A percentile compares a stretch with the other conserved stretches of the same genome.
phyloP scores from a whole-genome alignment of 208 protist genomes.

The Sergeia podlipaevii region DNA sequence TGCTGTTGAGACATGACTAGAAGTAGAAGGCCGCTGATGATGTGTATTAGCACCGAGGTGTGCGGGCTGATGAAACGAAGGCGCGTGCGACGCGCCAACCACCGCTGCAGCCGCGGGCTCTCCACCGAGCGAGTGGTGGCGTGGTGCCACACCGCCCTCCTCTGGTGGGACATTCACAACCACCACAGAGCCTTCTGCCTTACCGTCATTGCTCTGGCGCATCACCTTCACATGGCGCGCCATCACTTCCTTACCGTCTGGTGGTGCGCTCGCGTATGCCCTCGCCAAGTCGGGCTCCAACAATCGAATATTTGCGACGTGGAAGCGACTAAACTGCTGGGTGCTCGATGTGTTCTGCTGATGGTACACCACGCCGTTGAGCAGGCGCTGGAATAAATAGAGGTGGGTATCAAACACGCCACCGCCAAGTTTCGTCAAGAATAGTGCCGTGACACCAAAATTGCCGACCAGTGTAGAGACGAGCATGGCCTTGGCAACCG shows the following conservation, averaged over 20 bases:
- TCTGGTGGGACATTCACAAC: conserved; percentile 46
- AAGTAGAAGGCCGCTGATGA: no score
- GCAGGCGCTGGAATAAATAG: conserved; percentile 77
- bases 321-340: conserved; percentile 46
- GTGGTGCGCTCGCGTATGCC: conserved; percentile 24
- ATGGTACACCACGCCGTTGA: conserved; percentile 52
- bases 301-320: conserved; percentile 62
- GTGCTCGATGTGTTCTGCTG: conserved; percentile 25
- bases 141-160: conserved; percentile 48
- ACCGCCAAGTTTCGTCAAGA: conserved; percentile 67
- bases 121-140: background rate
- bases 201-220: conserved; percentile 53
- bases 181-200: conserved; percentile 41
- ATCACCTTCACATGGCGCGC: conserved; percentile 51
- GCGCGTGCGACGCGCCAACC: background rate
- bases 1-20: no score
- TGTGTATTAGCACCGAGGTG: no score
- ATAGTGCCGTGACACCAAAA: conserved; percentile 77
- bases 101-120: background rate
- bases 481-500: conserved; percentile 71
- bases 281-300: conserved; percentile 60
- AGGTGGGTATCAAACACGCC: conserved; percentile 83
- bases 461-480: conserved; percentile 73
- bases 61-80: background rate
- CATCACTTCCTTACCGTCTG: background rate